Evolutionary conservation across 306 rosid species (phyloP).

Genomic region (Cyclanthera cordifolia): DNA sequence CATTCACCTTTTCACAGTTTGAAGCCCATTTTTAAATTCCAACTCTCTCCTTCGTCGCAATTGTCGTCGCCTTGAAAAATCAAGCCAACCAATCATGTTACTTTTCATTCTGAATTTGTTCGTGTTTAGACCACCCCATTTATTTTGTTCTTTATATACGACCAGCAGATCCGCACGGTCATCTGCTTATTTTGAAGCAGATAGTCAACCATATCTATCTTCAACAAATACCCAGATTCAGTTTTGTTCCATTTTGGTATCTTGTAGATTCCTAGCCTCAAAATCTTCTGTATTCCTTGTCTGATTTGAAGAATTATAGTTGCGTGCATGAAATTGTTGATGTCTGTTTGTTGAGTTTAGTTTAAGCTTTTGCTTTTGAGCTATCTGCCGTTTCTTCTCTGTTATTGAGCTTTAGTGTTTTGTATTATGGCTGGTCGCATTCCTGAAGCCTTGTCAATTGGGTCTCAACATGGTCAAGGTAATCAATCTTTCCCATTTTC

Average conservation of each 20-base stretch:
- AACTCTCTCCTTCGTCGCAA: neutral
- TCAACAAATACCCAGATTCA: conserved; percentile 10
- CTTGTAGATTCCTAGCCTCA: neutral
- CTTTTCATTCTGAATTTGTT: neutral
- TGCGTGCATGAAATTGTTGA: neutral
- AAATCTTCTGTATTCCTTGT: neutral
- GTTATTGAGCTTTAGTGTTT: neutral
- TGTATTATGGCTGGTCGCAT: conserved; percentile 2
- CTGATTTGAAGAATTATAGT: neutral
- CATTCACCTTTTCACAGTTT: neutral
- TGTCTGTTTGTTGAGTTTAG: neutral
- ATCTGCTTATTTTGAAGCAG: neutral
- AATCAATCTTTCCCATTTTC: conserved; percentile 41
- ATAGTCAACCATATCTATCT: neutral
- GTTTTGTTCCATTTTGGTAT: neutral
- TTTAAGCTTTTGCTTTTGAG: neutral
- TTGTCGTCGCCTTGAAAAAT: neutral
- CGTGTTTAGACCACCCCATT: neutral
- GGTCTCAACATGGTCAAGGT: conserved; percentile 51
- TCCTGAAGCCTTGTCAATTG: conserved; percentile 38
- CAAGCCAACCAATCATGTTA: neutral
- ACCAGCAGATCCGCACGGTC: neutral
- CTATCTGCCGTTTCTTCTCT: neutral
- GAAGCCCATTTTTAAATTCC: neutral
- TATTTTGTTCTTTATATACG: neutral